A percentile compares a stretch with the other conserved stretches of the same genome.
Conservation (phyloP, 2,329 filamentous ascomycete genomes). For the Ophiostoma sp. region DNA sequence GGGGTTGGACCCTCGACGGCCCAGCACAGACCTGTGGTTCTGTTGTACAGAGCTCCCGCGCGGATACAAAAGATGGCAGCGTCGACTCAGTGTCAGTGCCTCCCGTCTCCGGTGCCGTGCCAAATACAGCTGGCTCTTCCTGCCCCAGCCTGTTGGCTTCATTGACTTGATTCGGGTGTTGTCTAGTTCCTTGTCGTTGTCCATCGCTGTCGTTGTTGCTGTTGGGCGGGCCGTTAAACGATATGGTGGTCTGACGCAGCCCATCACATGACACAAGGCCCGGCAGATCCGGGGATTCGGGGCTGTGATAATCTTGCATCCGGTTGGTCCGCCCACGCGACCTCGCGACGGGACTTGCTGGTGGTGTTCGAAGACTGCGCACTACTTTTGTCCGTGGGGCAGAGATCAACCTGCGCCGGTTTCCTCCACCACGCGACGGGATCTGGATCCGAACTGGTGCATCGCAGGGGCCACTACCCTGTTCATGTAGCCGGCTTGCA, state of each 20-base stretch:
- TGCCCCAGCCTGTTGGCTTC: background rate
- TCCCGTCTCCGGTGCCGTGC: background rate
- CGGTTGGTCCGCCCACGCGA: background rate
- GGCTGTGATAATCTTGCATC: background rate
- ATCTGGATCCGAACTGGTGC: background rate
- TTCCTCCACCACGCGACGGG: background rate
- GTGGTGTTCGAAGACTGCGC: constrained; percentile 21
- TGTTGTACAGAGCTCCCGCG: background rate
- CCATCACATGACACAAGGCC: constrained; percentile 17
- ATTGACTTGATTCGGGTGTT: background rate
- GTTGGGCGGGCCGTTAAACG: constrained; percentile 14
- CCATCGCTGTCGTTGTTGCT: background rate
- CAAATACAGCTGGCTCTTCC: background rate
- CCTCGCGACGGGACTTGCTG: constrained; percentile 16
- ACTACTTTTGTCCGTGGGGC: background rate
- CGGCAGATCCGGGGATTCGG: background rate
- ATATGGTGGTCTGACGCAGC: constrained; percentile 23
- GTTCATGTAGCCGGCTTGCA: background rate
- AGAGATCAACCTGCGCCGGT: background rate
- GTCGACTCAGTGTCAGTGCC: background rate
- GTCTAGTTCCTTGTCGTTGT: background rate
- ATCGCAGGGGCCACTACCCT: background rate
- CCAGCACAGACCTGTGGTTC: background rate
- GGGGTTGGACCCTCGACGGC: background rate
- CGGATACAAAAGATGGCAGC: constrained; percentile 1